phyloP scores from a whole-genome alignment of 2,329 filamentous ascomycete genomes.

The Arthroderma sp. region DNA sequence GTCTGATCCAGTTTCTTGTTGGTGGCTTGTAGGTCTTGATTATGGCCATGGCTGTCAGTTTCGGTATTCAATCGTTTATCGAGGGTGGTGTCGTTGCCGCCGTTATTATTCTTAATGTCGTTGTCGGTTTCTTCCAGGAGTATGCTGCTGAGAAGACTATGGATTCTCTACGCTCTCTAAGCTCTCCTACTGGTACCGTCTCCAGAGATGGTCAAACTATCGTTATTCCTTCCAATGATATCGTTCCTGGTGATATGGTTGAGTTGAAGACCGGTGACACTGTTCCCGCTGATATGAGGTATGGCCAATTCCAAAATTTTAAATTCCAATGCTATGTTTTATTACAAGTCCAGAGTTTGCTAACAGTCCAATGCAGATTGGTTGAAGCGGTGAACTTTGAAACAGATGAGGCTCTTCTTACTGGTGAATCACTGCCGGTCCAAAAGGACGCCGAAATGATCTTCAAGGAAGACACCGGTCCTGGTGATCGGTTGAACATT shows the following conservation, averaged over 20 bases:
- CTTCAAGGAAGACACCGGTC: slow-evolving; percentile 40
- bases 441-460: slow-evolving; percentile 38
- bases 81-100: slow-evolving; percentile 47
- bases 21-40: slow-evolving; percentile 30
- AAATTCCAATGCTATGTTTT: background rate
- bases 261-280: slow-evolving; percentile 38
- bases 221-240: slow-evolving; percentile 39
- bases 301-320: background rate
- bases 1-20: slow-evolving; percentile 20
- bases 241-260: slow-evolving; percentile 48
- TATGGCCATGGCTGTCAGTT: slow-evolving; percentile 45
- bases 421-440: slow-evolving; percentile 49
- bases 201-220: slow-evolving; percentile 38
- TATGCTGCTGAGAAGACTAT: slow-evolving; percentile 43
- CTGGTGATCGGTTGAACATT: slow-evolving; percentile 49
- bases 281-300: slow-evolving; percentile 34
- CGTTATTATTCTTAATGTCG: slow-evolving; percentile 46
- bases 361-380: slow-evolving; percentile 15
- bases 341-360: background rate
- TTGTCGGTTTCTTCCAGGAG: slow-evolving; percentile 45
- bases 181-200: slow-evolving; percentile 38
- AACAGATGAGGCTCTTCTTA: slow-evolving; percentile 49
- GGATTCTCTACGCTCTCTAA: slow-evolving; percentile 38
- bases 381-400: slow-evolving; percentile 48
- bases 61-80: slow-evolving; percentile 46